phyloP scores from a whole-genome alignment of 1,139 yeast species.

The Yamadazyma epiphylla region DNA sequence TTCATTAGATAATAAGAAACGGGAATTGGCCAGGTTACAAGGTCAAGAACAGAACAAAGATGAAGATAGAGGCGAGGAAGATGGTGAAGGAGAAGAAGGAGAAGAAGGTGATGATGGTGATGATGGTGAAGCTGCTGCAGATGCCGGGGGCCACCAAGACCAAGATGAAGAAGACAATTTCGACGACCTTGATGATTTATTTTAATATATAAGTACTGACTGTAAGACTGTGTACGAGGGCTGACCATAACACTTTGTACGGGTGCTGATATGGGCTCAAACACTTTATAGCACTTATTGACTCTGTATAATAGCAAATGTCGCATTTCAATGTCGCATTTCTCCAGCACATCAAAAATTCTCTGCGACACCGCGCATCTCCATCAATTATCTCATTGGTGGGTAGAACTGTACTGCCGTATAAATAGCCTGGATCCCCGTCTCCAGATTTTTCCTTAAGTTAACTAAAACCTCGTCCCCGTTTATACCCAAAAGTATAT shows the following conservation, averaged over 20 bases:
- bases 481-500: background rate
- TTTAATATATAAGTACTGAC: no score
- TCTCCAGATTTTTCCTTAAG: background rate
- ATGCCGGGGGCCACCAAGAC: slow-evolving; percentile 17
- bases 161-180: slow-evolving; percentile 36
- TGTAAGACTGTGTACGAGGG: no score
- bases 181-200: slow-evolving; percentile 38
- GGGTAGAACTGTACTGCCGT: no score
- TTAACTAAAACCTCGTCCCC: background rate
- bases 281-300: no score
- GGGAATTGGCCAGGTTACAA: slow-evolving; percentile 49
- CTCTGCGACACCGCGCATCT: no score
- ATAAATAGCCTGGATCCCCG: no score
- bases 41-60: slow-evolving; percentile 25
- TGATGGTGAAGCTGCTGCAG: slow-evolving; percentile 22
- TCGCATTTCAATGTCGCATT: no score
- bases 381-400: no score
- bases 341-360: no score
- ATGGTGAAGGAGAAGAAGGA: slow-evolving; percentile 24
- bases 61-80: slow-evolving; percentile 25
- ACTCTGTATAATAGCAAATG: no score
- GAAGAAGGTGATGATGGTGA: slow-evolving; percentile 5
- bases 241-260: no score
- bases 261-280: no score
- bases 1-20: slow-evolving; percentile 78